Conservation (phyloP, 305 asterid genomes). For the Solanum chacoense region DNA sequence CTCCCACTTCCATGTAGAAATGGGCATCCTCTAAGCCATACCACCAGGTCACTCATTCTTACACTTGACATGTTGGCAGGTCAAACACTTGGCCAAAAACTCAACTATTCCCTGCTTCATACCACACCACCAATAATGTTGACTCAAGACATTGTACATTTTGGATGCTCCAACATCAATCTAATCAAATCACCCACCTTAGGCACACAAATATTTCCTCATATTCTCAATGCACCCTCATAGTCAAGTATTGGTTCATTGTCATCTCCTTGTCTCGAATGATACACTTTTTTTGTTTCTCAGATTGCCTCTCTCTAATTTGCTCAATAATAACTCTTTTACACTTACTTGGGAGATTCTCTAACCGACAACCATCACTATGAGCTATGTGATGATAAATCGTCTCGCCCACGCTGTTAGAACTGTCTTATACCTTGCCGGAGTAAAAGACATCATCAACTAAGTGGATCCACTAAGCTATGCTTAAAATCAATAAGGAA, state of each 20-base stretch:
- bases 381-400: neutral
- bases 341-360: neutral
- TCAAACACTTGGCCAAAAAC: neutral
- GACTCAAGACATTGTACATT: neutral
- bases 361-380: neutral
- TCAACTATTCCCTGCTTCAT: neutral
- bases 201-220: neutral
- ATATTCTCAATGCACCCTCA: neutral
- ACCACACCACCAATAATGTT: neutral
- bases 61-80: neutral
- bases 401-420: neutral
- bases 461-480: neutral
- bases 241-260: neutral
- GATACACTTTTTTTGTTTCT: neutral
- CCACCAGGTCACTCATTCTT: neutral
- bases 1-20: neutral
- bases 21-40: neutral
- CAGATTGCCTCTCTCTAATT: neutral
- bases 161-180: neutral
- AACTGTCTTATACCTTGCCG: neutral
- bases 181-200: neutral
- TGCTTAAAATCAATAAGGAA: neutral
- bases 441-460: neutral
- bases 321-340: neutral
- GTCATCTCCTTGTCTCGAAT: neutral